phyloP scores from a whole-genome alignment of 2,329 filamentous ascomycete species.

The Fusarium phyllophilum region DNA sequence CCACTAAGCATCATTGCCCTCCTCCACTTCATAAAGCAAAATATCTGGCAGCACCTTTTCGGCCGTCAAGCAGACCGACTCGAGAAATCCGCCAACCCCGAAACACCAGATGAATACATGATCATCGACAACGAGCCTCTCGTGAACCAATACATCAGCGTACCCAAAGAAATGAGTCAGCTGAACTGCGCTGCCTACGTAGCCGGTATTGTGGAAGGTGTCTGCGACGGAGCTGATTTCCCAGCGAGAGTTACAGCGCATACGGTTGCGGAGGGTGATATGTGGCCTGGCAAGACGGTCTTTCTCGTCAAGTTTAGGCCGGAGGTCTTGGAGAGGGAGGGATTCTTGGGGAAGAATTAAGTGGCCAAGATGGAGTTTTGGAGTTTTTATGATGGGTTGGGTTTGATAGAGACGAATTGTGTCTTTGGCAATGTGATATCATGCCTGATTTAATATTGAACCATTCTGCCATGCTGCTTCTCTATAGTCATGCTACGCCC shows the following conservation, averaged over 20 bases:
- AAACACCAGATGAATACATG: slow-evolving; percentile 96
- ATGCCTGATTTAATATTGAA: slow-evolving; percentile 16
- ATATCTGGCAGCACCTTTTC: slow-evolving; percentile 93
- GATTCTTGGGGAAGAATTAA: slow-evolving; percentile 74
- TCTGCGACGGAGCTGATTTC: slow-evolving; percentile 93
- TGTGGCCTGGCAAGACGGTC: slow-evolving; percentile 97
- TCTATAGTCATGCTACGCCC: not conserved
- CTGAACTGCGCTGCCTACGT: slow-evolving; percentile 97
- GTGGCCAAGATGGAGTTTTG: slow-evolving; percentile 26
- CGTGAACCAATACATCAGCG: slow-evolving; percentile 92
- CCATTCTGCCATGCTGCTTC: not conserved
- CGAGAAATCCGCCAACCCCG: slow-evolving; percentile 84
- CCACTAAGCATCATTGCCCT: slow-evolving; percentile 90
- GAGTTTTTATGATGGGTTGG: slow-evolving; percentile 24
- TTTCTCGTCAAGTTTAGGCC: slow-evolving; percentile 92
- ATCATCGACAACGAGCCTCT: slow-evolving; percentile 98
- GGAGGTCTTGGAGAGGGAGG: slow-evolving; percentile 93
- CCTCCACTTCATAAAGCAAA: slow-evolving; percentile 94
- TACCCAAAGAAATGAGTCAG: slow-evolving; percentile 95
- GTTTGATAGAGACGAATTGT: slow-evolving; percentile 7
- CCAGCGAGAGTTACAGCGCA: slow-evolving; percentile 91
- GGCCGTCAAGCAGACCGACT: slow-evolving; percentile 89
- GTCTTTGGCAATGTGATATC: slow-evolving; percentile 15
- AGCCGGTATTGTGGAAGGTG: slow-evolving; percentile 93
- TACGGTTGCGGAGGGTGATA: slow-evolving; percentile 76